These are phyloP conservation scores for Nemania sp. DNA, from an alignment of 2,329 filamentous ascomycete genomes.

Conservation along the genomic window DNA sequence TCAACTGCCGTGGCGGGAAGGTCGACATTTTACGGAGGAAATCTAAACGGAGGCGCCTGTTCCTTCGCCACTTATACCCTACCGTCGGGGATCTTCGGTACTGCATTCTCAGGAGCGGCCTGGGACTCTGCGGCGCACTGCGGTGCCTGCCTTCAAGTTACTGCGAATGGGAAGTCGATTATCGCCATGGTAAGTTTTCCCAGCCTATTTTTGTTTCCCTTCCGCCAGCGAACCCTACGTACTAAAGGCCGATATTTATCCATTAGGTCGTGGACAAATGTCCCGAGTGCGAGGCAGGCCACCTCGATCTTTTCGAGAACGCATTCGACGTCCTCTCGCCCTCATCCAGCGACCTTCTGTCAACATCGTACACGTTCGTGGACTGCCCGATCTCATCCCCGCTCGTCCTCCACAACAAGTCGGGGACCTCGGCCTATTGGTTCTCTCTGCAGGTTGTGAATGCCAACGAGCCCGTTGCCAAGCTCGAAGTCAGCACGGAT, in stretches of 20 bases:
- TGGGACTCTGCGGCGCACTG: slow-evolving; percentile 70
- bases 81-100: slow-evolving; percentile 69
- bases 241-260: slow-evolving; percentile 21
- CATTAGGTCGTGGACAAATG: slow-evolving; percentile 60
- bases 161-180: slow-evolving; percentile 66
- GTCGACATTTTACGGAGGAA: slow-evolving; percentile 67
- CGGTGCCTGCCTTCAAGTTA: slow-evolving; percentile 71
- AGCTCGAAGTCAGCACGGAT: slow-evolving; percentile 71
- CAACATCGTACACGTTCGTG: slow-evolving; percentile 56
- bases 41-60: slow-evolving; percentile 70
- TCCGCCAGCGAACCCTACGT: too few relatives aligned
- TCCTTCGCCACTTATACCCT: slow-evolving; percentile 73
- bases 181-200: slow-evolving; percentile 70
- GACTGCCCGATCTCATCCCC: slow-evolving; percentile 58
- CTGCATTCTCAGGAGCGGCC: slow-evolving; percentile 68
- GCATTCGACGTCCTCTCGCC: slow-evolving; percentile 56
- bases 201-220: neutral
- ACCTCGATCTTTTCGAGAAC: slow-evolving; percentile 60
- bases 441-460: slow-evolving; percentile 73
- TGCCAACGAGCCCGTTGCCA: slow-evolving; percentile 66
- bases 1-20: slow-evolving; percentile 52
- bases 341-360: slow-evolving; percentile 53
- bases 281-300: slow-evolving; percentile 55
- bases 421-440: slow-evolving; percentile 58
- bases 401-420: slow-evolving; percentile 59